Percentiles rank a stretch among this genome's conserved stretches.
Conservation (phyloP, 108 stramenopile species). For the Fragilariopsis cylindrus region DNA sequence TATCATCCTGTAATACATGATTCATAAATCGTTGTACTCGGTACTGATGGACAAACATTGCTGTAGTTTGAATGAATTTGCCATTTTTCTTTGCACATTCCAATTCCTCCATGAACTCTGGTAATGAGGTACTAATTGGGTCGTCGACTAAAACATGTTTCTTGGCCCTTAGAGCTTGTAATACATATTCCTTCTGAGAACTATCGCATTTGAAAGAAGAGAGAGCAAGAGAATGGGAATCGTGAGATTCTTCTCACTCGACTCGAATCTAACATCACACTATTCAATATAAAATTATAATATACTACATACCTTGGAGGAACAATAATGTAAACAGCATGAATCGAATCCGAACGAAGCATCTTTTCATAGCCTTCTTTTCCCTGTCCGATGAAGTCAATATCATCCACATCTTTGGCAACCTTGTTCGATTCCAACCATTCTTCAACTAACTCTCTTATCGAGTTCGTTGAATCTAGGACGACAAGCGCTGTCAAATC, state of each 20-base stretch:
- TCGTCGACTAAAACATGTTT: constrained; percentile 74
- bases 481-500: constrained; percentile 23
- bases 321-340: constrained; percentile 45
- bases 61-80: constrained; percentile 60
- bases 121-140: constrained; percentile 52
- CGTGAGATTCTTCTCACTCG: not conserved
- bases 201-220: constrained; percentile 1
- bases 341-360: constrained; percentile 24
- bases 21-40: constrained; percentile 49
- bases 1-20: constrained; percentile 42
- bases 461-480: constrained; percentile 17
- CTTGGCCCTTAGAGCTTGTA: constrained; percentile 41
- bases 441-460: not conserved
- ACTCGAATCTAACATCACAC: not conserved
- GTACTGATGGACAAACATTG: constrained; percentile 72
- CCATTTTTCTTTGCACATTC: constrained; percentile 42
- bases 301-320: constrained; percentile 24
- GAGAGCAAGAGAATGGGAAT: not conserved
- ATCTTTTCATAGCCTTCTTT: constrained; percentile 31
- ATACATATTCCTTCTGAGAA: constrained; percentile 29
- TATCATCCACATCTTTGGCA: not conserved
- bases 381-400: constrained; percentile 22
- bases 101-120: constrained; percentile 49
- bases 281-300: not conserved
- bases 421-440: constrained; percentile 21